phyloP scores from a whole-genome alignment of 2,329 filamentous ascomycete species.

The Colletotrichum tamarilloi region DNA sequence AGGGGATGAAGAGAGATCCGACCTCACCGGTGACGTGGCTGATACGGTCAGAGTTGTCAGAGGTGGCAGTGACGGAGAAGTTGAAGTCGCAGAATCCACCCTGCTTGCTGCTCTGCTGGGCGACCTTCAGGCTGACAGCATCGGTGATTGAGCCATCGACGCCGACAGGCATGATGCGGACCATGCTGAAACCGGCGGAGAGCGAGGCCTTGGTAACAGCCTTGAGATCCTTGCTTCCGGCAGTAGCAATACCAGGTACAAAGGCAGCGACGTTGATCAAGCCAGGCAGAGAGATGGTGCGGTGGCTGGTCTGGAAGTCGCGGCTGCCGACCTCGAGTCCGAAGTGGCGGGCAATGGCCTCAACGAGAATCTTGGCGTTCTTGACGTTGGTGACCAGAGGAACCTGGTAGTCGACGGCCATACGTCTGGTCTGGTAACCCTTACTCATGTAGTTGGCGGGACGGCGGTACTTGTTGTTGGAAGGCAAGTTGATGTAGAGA shows the following conservation, averaged over 20 bases:
- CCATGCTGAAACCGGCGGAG: slow-evolving; percentile 82
- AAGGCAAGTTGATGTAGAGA: slow-evolving; percentile 99
- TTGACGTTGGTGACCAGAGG: slow-evolving; percentile 98
- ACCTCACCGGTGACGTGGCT: slow-evolving; percentile 78
- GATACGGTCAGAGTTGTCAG: slow-evolving; percentile 79
- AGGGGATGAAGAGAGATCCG: slow-evolving; percentile 84
- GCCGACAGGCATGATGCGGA: slow-evolving; percentile 81
- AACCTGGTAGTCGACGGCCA: slow-evolving; percentile 98
- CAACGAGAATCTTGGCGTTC: slow-evolving; percentile 96
- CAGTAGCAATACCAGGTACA: slow-evolving; percentile 76
- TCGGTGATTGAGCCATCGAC: slow-evolving; percentile 79
- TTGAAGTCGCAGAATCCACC: slow-evolving; percentile 83
- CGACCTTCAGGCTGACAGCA: slow-evolving; percentile 75
- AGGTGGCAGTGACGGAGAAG: slow-evolving; percentile 80
- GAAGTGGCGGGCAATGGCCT: slow-evolving; percentile 91
- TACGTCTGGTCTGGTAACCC: slow-evolving; percentile 94
- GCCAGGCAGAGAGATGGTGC: slow-evolving; percentile 78
- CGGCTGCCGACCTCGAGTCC: slow-evolving; percentile 84
- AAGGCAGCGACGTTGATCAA: slow-evolving; percentile 85
- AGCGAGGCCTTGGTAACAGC: slow-evolving; percentile 79
- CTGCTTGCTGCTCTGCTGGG: slow-evolving; percentile 76
- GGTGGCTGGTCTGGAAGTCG: slow-evolving; percentile 92
- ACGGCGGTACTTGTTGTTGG: slow-evolving; percentile 95
- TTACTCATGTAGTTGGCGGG: slow-evolving; percentile 99
- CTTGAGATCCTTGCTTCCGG: slow-evolving; percentile 75